These are phyloP conservation scores for Flaveria robusta DNA, from an alignment of 129 eudicot species.

Conservation along the genomic window DNA sequence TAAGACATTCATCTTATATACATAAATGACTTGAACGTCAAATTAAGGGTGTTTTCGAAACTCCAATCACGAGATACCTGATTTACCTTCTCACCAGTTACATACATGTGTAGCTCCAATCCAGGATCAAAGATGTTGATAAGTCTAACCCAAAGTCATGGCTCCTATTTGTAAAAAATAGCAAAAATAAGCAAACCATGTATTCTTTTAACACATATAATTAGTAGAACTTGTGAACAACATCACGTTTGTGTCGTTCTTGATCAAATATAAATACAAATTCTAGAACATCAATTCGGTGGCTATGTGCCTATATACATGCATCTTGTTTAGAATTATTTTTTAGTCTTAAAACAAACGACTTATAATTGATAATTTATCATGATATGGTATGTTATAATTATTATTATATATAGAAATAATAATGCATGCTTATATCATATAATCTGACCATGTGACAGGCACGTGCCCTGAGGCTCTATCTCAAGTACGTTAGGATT, in stretches of 20 bases:
- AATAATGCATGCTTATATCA: not conserved
- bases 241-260: no score
- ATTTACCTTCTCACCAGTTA: not conserved
- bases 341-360: not conserved
- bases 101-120: not conserved
- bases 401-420: not conserved
- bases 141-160: not conserved
- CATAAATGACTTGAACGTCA: not conserved
- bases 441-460: slow-evolving; percentile 3
- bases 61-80: not conserved
- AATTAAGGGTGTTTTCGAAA: not conserved
- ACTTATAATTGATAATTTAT: not conserved
- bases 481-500: not conserved
- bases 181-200: no score
- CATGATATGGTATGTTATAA: not conserved
- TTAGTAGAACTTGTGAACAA: no score
- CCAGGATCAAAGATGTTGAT: not conserved
- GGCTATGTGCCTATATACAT: not conserved
- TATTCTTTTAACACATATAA: no score
- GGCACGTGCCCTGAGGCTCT: not conserved
- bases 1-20: not conserved
- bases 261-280: no score
- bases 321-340: not conserved
- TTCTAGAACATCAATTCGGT: not conserved
- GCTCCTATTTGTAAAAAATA: not conserved